phyloP scores from a whole-genome alignment of 345 rosid genomes.

The Fremontodendron californicum region DNA sequence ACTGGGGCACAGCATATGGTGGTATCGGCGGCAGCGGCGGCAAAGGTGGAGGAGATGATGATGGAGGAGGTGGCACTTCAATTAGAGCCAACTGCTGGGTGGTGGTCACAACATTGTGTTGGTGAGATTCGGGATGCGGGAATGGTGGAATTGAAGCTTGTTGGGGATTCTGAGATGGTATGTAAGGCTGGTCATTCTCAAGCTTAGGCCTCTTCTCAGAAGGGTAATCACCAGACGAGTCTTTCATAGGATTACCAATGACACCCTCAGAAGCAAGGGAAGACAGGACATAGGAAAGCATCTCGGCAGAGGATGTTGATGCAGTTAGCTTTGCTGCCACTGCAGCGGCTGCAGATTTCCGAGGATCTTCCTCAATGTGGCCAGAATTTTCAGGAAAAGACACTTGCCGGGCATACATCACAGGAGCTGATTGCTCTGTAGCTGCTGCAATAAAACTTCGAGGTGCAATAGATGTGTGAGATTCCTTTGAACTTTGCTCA shows the following conservation, averaged over 20 bases:
- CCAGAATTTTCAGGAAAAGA: constrained; percentile 27
- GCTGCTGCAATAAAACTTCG: constrained; percentile 43
- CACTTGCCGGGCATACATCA: constrained; percentile 48
- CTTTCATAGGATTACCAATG: constrained; percentile 48
- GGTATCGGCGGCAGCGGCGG: constrained; percentile 59
- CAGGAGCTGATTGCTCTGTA: constrained; percentile 59
- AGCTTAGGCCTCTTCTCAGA: constrained; percentile 75
- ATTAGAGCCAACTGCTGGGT: constrained; percentile 31
- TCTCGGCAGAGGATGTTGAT: constrained; percentile 81
- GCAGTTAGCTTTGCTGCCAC: constrained; percentile 89
- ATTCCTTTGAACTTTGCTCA: constrained; percentile 49
- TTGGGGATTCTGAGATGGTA: constrained; percentile 41
- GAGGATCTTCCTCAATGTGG: constrained; percentile 44
- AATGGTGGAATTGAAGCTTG: constrained; percentile 28
- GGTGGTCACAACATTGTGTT: constrained; percentile 22
- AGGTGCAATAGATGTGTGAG: constrained; percentile 30
- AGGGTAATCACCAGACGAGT: constrained; percentile 44
- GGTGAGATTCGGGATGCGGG: constrained; percentile 31
- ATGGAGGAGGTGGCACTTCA: constrained; percentile 52
- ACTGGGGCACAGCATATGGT: constrained; percentile 52
- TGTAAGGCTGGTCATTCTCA: constrained; percentile 48
- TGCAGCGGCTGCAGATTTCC: constrained; percentile 80
- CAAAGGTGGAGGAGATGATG: constrained; percentile 47
- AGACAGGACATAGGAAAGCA: constrained; percentile 92
- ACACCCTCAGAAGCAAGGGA: constrained; percentile 88